These are phyloP conservation scores for Calendula officinalis DNA, from an alignment of 129 eudicot genomes.

Conservation along the genomic window DNA sequence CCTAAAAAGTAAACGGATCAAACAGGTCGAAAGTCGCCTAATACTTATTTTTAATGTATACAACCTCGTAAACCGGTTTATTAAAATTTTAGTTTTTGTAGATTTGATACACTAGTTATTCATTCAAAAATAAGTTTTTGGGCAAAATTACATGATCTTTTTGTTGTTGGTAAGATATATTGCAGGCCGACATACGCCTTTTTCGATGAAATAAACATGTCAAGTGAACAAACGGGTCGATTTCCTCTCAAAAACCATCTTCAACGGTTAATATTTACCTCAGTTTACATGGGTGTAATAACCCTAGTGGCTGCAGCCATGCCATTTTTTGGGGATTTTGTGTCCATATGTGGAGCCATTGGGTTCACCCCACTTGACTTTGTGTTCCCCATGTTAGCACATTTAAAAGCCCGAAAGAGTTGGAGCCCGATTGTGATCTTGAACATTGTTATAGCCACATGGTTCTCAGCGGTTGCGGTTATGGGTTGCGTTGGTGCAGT, in stretches of 20 bases:
- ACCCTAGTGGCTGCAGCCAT: constrained; percentile 51
- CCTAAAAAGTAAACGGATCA: background rate
- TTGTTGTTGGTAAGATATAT: constrained; percentile 40
- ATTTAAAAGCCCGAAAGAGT: constrained; percentile 47
- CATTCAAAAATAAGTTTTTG: too few species aligned
- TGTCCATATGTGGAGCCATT: constrained; percentile 55
- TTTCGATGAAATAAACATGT: constrained; percentile 34
- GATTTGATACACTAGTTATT: background rate
- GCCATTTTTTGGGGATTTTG: constrained; percentile 64
- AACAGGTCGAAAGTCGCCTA: background rate
- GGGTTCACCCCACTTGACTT: constrained; percentile 68
- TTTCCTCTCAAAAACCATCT: constrained; percentile 2
- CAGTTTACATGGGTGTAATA: constrained; percentile 39
- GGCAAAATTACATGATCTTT: too few species aligned
- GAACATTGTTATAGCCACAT: constrained; percentile 41
- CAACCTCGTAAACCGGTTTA: background rate
- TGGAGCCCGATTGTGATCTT: constrained; percentile 24
- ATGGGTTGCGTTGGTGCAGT: constrained; percentile 57
- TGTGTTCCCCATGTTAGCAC: constrained; percentile 55
- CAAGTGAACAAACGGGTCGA: constrained; percentile 18
- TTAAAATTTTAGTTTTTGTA: too few species aligned
- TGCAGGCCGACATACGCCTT: constrained; percentile 55
- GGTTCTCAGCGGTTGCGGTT: constrained; percentile 55
- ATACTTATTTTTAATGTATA: background rate
- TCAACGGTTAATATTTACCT: constrained; percentile 30